Base-by-base conservation (phyloP, 2,329 filamentous ascomycete species). In the Epicoccum nigrum region DNA sequence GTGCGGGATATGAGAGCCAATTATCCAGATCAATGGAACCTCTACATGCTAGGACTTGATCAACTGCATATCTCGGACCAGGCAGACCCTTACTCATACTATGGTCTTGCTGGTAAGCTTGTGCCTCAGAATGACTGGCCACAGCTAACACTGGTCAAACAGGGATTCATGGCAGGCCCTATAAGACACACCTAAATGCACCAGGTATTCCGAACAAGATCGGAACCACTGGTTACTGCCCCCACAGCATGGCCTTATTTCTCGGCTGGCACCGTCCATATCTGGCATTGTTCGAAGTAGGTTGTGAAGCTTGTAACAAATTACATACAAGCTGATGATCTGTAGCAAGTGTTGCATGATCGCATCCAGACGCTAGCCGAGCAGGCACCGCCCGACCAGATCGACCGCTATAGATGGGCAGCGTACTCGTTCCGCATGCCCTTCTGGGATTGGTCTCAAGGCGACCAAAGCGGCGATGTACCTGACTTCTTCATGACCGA, bases 251-350 rank as follows among this genome's bases (percentile, higher is more conserved):
- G 3, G 84, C 88, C 27, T 75, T 95, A 12, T 94, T 96, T 68
- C 81, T 88, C n/a, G 82, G 85, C 23, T 96, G 91, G 91, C 91
- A 96, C 77, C 82, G 91, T 17, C 88, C 90, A 0, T 95, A 94
- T 70, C 76, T 95, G 31, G 77, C 82, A 2, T 74, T 88, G 1
- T 85, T 78, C 55, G 80, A 88, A 74, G 82, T 83, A 60, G 40
- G 65, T 40, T 20, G 19, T 5, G 16, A 1, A 4, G 6, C 4
- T 5, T 6, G 11, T 7, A 17, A 3, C 23, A 16, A 12, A 4
- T 6, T 7, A 51, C 8, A 31, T 34, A 37, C 11, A 8, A 8
- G 3, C 28, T 56, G 7, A 56, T n/a, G 4, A 7, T 6, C 2
- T 7, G 3, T 7, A 73, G 69, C 63, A 72, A 70, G 51, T 64